Evolutionary conservation across 352 stramenopile genomes (phyloP).

Genomic region (Plasmopara halstedii): DNA sequence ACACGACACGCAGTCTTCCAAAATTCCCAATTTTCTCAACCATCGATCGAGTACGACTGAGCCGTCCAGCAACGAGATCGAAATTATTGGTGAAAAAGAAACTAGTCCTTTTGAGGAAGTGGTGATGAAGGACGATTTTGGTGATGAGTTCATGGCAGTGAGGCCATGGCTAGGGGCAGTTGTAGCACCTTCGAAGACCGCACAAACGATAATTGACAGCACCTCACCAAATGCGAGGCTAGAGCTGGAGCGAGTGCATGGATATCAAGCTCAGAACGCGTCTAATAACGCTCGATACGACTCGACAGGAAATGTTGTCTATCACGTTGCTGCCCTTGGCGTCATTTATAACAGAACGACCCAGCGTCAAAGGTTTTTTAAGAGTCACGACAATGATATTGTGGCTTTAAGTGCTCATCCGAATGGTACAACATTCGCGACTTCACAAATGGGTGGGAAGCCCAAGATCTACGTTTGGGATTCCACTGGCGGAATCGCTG

Average conservation of each 20-base stretch:
- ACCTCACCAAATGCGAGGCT: slow-evolving; percentile 33
- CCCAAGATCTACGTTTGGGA: slow-evolving; percentile 81
- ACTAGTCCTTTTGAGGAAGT: slow-evolving; percentile 26
- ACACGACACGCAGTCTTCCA: slow-evolving; percentile 25
- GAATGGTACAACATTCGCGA: slow-evolving; percentile 71
- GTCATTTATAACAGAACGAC: slow-evolving; percentile 52
- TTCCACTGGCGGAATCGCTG: slow-evolving; percentile 18
- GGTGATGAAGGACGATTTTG: slow-evolving; percentile 30
- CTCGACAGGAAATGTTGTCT: slow-evolving; percentile 47
- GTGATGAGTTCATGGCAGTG: slow-evolving; percentile 88
- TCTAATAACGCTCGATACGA: slow-evolving; percentile 78
- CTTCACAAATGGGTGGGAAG: slow-evolving; percentile 79
- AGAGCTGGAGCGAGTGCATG: slow-evolving; percentile 62
- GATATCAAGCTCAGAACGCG: slow-evolving; percentile 65
- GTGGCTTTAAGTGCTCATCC: slow-evolving; percentile 75
- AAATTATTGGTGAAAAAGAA: slow-evolving; percentile 10
- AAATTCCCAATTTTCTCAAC: background rate
- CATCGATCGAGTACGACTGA: slow-evolving; percentile 4
- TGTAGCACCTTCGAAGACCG: slow-evolving; percentile 49
- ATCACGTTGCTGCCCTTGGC: slow-evolving; percentile 68
- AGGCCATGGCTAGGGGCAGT: slow-evolving; percentile 84
- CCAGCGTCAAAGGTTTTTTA: slow-evolving; percentile 48
- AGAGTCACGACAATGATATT: slow-evolving; percentile 79
- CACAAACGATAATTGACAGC: slow-evolving; percentile 25
- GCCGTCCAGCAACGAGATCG: slow-evolving; percentile 2